Base-by-base conservation (phyloP, 495 filamentous ascomycete species). In the Cladorrhinum samala region DNA sequence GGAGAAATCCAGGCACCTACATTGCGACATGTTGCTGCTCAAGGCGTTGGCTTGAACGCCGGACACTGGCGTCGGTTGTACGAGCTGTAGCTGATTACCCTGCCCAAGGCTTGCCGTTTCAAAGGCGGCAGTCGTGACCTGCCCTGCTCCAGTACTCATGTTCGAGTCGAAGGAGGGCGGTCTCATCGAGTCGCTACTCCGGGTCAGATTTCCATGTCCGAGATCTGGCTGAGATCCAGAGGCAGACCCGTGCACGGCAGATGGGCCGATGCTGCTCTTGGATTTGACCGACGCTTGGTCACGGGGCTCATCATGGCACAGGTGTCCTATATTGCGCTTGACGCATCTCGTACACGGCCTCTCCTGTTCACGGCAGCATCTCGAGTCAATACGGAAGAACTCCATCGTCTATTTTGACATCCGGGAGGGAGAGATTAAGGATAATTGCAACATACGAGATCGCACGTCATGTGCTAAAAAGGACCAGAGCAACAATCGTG, bases 381-480 rank as follows among this genome's bases (percentile, higher is more conserved):
- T 25, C 51, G 42, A 48, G 61, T 67, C 61, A 68, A 62, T 46
- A 50, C 50, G 57, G 25, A 46, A 54, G 27, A 43, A 18, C 43
- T 46, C 25, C 25, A 46, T 53, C 55, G 52, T 59, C 49, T 36
- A 36, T 50, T 50, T 25, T 16, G 19, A 37, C 41, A 57, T 46
- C 45, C 42, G 41, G 43, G 38, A 46, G 36, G 38, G 27, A 33
- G 17, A 30, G 42, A 70, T 61, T 64, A 68, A 57, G 69, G 60
- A 64, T 72, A n/a, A n/a, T n/a, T n/a, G n/a, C n/a, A n/a, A 83
- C 89, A 81, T 92, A 95, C 91, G 77, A 91, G 87, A 82, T 98
- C 94, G 81, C 93, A 98, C 69, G 94, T 97, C 93, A 98, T 98
- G 85, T 98, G 93, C 88, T 95, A 74, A 74, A 72, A 68, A 65